phyloP scores from a whole-genome alignment of 257 asterid genomes.

The Apocynum venetum region DNA sequence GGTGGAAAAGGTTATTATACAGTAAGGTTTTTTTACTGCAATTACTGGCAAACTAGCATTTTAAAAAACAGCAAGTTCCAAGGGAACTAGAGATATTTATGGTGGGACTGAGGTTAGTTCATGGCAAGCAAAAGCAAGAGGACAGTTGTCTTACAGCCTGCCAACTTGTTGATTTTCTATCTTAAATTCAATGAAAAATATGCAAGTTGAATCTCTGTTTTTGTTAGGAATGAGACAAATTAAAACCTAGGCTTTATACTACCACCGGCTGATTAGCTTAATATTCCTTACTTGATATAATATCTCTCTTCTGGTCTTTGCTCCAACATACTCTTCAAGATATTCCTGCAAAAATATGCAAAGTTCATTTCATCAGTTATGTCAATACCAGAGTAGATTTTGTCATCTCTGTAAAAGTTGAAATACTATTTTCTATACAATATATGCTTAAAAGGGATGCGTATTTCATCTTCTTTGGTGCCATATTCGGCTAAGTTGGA shows the following conservation, averaged over 20 bases:
- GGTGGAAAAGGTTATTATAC: neutral
- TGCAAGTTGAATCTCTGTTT: neutral
- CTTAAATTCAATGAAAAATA: neutral
- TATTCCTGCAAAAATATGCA: slow-evolving; percentile 53
- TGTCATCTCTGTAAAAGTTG: neutral
- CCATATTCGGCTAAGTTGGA: neutral
- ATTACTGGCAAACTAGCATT: neutral
- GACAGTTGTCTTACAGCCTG: neutral
- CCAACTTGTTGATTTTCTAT: neutral
- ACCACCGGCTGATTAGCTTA: neutral
- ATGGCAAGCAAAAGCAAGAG: neutral
- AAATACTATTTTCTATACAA: neutral
- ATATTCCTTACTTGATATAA: slow-evolving; percentile 70
- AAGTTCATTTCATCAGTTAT: slow-evolving; percentile 12
- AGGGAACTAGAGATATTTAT: neutral
- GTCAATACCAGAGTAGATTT: neutral
- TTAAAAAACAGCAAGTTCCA: neutral
- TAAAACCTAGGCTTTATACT: neutral
- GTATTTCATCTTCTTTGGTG: neutral
- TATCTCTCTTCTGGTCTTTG: slow-evolving; percentile 69
- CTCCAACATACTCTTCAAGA: slow-evolving; percentile 80
- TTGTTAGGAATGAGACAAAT: neutral
- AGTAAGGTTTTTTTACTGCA: neutral
- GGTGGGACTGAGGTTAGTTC: neutral
- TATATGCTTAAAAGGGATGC: neutral